Percentiles rank a stretch among this genome's conserved stretches.
Conservation (phyloP, 768 basidiomycete genomes). For the Leccinellum rugosiceps region DNA sequence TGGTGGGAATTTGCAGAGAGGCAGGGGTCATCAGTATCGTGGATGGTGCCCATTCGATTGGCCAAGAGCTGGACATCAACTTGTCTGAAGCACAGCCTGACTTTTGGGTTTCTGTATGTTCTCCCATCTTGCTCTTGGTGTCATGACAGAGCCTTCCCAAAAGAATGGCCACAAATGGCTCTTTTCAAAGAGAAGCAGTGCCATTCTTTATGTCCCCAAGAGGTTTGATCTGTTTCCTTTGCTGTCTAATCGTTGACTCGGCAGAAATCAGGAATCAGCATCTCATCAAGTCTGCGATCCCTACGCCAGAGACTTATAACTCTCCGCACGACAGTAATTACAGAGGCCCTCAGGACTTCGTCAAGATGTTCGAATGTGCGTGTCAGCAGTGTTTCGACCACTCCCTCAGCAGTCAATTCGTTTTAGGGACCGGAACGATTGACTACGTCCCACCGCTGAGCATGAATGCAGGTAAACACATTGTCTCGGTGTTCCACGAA, state of each 20-base stretch:
- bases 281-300: conserved; percentile 55
- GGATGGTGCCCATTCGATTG: conserved; percentile 79
- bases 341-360: conserved; percentile 37
- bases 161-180: conserved; percentile 90
- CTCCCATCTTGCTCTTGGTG: not conserved
- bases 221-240: conserved; percentile 34
- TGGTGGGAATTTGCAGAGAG: conserved; percentile 61
- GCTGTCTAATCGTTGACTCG: not conserved
- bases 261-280: conserved; percentile 53
- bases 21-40: conserved; percentile 65
- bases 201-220: conserved; percentile 72
- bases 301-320: conserved; percentile 51
- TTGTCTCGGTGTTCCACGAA: not conserved
- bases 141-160: not conserved
- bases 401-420: not conserved
- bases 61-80: conserved; percentile 64
- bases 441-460: conserved; percentile 55
- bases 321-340: conserved; percentile 41
- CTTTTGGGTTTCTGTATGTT: conserved; percentile 72
- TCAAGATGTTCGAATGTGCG: conserved; percentile 47
- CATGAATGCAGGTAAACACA: conserved; percentile 45
- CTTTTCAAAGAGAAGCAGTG: conserved; percentile 61
- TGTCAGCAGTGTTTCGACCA: not conserved
- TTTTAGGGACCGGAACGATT: conserved; percentile 61
- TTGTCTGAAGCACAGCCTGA: conserved; percentile 57